Base-by-base conservation (phyloP, 164 flowering plant genomes). In the Magnolia sinica region DNA sequence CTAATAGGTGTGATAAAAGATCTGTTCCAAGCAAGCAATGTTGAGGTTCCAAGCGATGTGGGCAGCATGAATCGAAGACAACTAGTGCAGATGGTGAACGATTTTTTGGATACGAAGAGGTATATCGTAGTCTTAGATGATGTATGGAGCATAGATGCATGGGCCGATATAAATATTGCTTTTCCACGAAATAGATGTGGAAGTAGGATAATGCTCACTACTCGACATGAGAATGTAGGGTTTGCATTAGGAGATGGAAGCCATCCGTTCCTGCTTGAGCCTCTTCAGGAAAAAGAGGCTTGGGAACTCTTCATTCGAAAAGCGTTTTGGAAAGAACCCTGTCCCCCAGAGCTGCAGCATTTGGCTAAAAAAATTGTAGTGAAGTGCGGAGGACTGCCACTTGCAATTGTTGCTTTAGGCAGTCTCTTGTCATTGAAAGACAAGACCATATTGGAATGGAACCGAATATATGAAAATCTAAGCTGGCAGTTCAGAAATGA, bases 91-190 rank as follows among this genome's bases (percentile, higher is more conserved):
- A 16, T 29, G 71, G 19, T 68, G 16, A 31, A 24, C 50, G 19
- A 29, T 18, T 68, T 11, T 29, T 29, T 68, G 2, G n/a, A 68
- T 23, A 16, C 5, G 18, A 29, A 27, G 31, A 27, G 71, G 71
- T 89, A 87, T 45, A 22, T 89, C 0, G 8, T 90, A 8, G 84
- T 87, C 7, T 70, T 88, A 19, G 91, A 89, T 81, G 88, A 86
- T 84, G 79, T 86, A 64, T 86, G 88, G 86, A 24, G 31, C 45
- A 27, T 13, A 27, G 8, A 68, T 3, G 45, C 20, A 24, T 68
- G 71, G 71, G 13, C 27, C 8, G 49, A 68, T 27, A 7, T 68
- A 31, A 68, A 19, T 7, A 14, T 31, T 14, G 71, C 71, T 4
- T 5, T 68, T 19, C 71, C 71, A 68, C 27, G 49, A 1, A 81